phyloP scores from a whole-genome alignment of 257 asterid species.

The Gentiana dahurica region DNA sequence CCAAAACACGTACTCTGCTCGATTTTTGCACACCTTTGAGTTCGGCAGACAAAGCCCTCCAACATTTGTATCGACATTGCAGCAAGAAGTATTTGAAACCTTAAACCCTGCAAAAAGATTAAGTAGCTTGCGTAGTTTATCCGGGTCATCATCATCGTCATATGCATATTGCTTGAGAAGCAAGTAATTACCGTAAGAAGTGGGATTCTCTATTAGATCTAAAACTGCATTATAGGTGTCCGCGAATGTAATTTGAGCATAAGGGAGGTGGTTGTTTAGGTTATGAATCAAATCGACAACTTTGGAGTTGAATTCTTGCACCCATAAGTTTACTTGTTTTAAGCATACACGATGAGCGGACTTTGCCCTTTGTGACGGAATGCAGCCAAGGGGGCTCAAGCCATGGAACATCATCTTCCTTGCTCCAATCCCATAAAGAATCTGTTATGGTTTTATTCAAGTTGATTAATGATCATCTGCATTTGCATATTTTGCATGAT shows the following conservation, averaged over 20 bases:
- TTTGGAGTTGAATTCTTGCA: constrained; percentile 52
- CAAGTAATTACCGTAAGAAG: constrained; percentile 34
- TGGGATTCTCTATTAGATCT: constrained; percentile 55
- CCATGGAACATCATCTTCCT: constrained; percentile 66
- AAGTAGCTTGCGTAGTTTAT: neutral
- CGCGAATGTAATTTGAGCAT: constrained; percentile 44
- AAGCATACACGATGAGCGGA: constrained; percentile 48
- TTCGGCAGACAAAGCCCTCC: constrained; percentile 73
- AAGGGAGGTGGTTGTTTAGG: constrained; percentile 47
- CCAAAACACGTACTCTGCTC: constrained; percentile 65
- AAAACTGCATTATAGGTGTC: constrained; percentile 51
- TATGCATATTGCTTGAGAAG: neutral
- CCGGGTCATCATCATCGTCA: too few relatives aligned
- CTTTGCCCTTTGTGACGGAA: constrained; percentile 66
- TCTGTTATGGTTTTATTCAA: constrained; percentile 14
- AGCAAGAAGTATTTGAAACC: constrained; percentile 69
- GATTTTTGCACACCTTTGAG: constrained; percentile 42
- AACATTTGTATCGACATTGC: constrained; percentile 53
- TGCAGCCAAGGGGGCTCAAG: constrained; percentile 71
- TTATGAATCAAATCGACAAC: constrained; percentile 25
- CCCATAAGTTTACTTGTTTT: constrained; percentile 55
- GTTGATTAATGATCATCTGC: too few relatives aligned
- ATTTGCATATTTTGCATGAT: too few relatives aligned
- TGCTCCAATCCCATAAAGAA: constrained; percentile 60
- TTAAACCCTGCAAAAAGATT: constrained; percentile 38